These are phyloP conservation scores for Cyberlindnera petersonii DNA, from an alignment of 805 yeast genomes.

Conservation along the genomic window DNA sequence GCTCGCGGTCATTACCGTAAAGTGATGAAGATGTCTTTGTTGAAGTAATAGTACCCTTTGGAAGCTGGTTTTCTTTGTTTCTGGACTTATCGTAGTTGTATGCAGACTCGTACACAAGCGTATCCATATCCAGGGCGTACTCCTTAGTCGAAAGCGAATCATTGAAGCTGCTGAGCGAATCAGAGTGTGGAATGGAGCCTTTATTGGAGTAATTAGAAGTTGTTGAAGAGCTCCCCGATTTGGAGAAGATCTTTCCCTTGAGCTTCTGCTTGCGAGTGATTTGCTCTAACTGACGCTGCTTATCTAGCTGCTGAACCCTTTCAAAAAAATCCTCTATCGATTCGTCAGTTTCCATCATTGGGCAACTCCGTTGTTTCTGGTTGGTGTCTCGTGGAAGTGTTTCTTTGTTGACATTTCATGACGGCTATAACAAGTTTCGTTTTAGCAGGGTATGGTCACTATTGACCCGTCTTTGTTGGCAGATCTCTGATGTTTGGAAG, in stretches of 20 bases:
- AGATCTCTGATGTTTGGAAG: neutral
- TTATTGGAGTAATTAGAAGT: neutral
- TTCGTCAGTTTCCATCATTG: slow-evolving; percentile 6
- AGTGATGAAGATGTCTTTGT: neutral
- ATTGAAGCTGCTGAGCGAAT: slow-evolving; percentile 17
- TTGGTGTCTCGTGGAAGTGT: no score
- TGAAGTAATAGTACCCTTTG: no score
- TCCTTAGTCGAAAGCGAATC: slow-evolving; percentile 39
- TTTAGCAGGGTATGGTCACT: no score
- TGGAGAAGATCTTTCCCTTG: slow-evolving; percentile 1
- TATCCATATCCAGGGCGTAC: slow-evolving; percentile 39
- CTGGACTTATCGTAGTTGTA: slow-evolving; percentile 50
- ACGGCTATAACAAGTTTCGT: no score
- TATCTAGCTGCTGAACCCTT: slow-evolving; percentile 16
- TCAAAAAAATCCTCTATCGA: slow-evolving; percentile 17
- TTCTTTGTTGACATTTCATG: no score
- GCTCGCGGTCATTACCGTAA: neutral
- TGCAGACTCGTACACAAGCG: slow-evolving; percentile 55
- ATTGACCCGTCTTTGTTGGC: no score
- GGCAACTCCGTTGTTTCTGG: no score
- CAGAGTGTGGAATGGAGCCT: slow-evolving; percentile 12
- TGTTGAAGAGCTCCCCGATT: neutral
- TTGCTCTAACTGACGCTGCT: slow-evolving; percentile 9
- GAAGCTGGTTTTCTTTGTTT: slow-evolving; percentile 1
- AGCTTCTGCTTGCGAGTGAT: slow-evolving; percentile 6